These are phyloP conservation scores for Flammula alnicola DNA, from an alignment of 1,284 basidiomycete genomes.

Conservation along the genomic window DNA sequence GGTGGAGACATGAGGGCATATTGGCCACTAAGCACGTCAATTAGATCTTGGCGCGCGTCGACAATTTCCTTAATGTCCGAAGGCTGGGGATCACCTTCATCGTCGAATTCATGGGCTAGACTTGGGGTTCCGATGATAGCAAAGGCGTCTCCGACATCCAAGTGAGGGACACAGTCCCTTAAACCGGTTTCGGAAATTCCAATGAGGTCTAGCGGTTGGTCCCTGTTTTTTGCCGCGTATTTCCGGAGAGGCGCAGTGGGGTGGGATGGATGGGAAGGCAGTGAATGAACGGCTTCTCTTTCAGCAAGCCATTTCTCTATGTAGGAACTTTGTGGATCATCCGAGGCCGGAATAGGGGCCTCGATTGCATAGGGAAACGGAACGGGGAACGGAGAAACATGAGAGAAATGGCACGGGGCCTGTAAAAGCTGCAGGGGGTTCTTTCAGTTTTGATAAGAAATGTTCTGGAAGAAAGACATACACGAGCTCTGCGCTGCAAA, in stretches of 20 bases:
- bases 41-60: conserved; percentile 67
- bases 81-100: conserved; percentile 33
- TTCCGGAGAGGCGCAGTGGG: conserved; percentile 42
- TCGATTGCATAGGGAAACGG: conserved; percentile 86
- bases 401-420: conserved; percentile 76
- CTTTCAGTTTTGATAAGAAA: not conserved
- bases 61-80: conserved; percentile 40
- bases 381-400: conserved; percentile 82
- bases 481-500: conserved; percentile 72
- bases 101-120: conserved; percentile 42
- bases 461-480: conserved; percentile 20
- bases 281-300: conserved; percentile 59
- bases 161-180: conserved; percentile 79
- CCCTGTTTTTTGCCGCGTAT: conserved; percentile 56
- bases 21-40: conserved; percentile 83
- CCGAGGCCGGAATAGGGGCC: conserved; percentile 46
- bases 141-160: conserved; percentile 88
- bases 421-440: conserved; percentile 47
- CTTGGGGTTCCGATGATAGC: conserved; percentile 61
- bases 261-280: conserved; percentile 19
- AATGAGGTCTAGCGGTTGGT: conserved; percentile 70
- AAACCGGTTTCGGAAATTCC: conserved; percentile 70
- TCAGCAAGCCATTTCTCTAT: conserved; percentile 75
- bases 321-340: conserved; percentile 61
- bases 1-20: conserved; percentile 66